phyloP scores from a whole-genome alignment of 2,329 filamentous ascomycete species.

The Pseudogymnoascus sp. region DNA sequence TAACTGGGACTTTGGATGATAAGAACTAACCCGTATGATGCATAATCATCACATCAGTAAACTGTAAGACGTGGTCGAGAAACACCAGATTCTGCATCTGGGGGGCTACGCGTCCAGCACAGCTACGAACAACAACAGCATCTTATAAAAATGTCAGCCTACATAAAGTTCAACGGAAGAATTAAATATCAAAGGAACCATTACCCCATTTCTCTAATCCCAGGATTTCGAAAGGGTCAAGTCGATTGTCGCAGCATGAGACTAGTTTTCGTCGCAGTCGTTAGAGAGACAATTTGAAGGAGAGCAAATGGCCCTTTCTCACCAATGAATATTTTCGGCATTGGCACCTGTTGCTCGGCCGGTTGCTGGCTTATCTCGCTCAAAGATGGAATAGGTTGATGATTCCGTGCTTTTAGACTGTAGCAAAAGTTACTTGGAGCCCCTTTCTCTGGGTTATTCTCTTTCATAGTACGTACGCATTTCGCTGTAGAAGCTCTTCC shows the following conservation, averaged over 20 bases:
- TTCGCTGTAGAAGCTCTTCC: background rate
- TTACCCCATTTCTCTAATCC: background rate
- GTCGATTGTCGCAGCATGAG: background rate
- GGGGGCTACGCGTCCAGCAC: conserved; percentile 19
- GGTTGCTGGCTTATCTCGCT: background rate
- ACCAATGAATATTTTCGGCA: background rate
- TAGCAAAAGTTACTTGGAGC: background rate
- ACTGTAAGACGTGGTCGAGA: conserved; percentile 17
- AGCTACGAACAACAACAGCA: conserved; percentile 19
- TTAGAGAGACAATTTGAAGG: background rate
- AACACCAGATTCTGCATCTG: conserved; percentile 18
- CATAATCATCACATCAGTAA: conserved; percentile 22
- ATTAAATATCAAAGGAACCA: background rate
- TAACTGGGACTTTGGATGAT: background rate
- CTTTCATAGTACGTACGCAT: background rate
- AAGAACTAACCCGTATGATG: conserved; percentile 22
- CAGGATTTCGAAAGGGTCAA: background rate
- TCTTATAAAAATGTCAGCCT: conserved; percentile 10
- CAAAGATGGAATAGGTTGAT: background rate
- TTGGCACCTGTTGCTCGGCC: background rate
- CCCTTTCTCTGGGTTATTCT: background rate
- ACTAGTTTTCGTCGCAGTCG: background rate
- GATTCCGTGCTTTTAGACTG: background rate
- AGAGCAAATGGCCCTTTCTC: background rate
- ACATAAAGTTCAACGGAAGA: background rate